Conservation (phyloP, 805 yeast genomes). For the Candida ipomoeae region DNA sequence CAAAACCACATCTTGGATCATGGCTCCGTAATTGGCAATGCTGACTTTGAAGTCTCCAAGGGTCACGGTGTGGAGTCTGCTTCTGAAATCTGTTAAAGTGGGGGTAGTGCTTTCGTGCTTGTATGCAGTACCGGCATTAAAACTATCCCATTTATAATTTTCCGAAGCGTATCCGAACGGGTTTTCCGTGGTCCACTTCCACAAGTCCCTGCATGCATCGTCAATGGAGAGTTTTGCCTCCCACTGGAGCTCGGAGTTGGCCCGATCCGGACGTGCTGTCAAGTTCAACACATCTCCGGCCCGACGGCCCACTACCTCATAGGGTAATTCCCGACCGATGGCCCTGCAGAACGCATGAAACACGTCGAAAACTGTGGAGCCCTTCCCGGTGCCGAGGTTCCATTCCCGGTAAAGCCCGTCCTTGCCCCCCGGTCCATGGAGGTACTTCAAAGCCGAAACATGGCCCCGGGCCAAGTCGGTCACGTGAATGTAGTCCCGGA, state of each 20-base stretch:
- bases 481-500: constrained; percentile 78
- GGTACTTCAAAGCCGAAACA: constrained; percentile 61
- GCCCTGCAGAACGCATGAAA: constrained; percentile 60
- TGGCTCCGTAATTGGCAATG: constrained; percentile 49
- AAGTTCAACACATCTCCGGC: constrained; percentile 74
- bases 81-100: constrained; percentile 14
- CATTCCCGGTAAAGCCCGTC: constrained; percentile 65
- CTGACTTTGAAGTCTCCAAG: constrained; percentile 35
- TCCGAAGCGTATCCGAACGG: constrained; percentile 54
- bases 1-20: constrained; percentile 40
- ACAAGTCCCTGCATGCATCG: constrained; percentile 65
- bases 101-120: too few species aligned
- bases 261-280: constrained; percentile 67
- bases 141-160: constrained; percentile 33
- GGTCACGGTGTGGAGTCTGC: constrained; percentile 33
- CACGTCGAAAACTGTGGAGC: constrained; percentile 74
- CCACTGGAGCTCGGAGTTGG: constrained; percentile 66
- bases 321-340: constrained; percentile 60
- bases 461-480: constrained; percentile 78
- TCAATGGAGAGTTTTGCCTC: constrained; percentile 50
- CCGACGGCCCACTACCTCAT: constrained; percentile 61
- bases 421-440: constrained; percentile 28
- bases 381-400: constrained; percentile 81
- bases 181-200: constrained; percentile 72
- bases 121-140: constrained; percentile 8